A percentile compares a stretch with the other conserved stretches of the same genome.
Conservation (phyloP, 176 grass and related monocot genomes). For the Neostapfia colusana region DNA sequence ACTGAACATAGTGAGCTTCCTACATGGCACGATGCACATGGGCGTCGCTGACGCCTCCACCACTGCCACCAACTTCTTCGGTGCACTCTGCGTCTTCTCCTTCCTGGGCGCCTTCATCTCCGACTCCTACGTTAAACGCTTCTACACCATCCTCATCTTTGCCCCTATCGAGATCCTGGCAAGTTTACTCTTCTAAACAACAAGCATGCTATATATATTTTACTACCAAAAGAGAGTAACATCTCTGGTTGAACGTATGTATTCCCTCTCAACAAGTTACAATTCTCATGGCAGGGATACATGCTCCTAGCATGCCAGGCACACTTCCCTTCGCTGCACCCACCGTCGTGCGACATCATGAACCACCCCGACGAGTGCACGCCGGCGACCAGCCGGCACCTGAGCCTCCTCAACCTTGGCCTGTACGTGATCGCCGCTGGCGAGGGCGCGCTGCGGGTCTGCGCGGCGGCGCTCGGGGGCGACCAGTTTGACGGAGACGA, state of each 20-base stretch:
- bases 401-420: constrained; percentile 43
- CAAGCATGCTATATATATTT: neutral
- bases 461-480: constrained; percentile 49
- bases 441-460: constrained; percentile 44
- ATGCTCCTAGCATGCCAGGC: constrained; percentile 56
- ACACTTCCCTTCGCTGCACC: constrained; percentile 42
- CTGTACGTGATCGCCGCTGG: constrained; percentile 52
- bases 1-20: constrained; percentile 59
- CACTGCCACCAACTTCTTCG: constrained; percentile 42
- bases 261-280: too few species aligned
- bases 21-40: constrained; percentile 69
- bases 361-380: constrained; percentile 24
- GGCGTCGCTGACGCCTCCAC: constrained; percentile 49
- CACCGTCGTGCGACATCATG: constrained; percentile 38
- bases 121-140: constrained; percentile 65
- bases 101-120: constrained; percentile 69
- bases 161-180: constrained; percentile 52
- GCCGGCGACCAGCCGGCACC: constrained; percentile 29
- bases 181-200: neutral
- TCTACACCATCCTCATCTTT: constrained; percentile 61
- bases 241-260: neutral
- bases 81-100: constrained; percentile 48
- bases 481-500: constrained; percentile 62
- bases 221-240: too few species aligned
- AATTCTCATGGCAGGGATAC: constrained; percentile 32